Conservation (phyloP, 257 asterid genomes). For the Solanum peruvianum region DNA sequence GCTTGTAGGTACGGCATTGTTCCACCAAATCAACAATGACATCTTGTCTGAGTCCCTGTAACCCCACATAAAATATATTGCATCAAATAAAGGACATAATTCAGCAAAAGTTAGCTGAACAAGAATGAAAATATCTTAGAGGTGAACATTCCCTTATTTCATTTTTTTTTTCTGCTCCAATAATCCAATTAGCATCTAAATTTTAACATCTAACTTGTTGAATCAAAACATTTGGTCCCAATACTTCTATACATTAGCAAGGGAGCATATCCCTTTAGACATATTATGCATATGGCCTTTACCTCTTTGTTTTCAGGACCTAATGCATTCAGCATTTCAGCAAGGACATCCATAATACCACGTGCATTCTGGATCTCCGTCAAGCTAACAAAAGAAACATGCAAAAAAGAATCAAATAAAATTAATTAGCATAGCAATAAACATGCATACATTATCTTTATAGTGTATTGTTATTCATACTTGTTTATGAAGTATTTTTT, state of each 20-base stretch:
- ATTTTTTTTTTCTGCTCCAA: neutral
- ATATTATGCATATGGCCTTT: neutral
- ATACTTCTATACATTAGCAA: neutral
- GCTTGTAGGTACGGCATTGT: slow-evolving; percentile 8
- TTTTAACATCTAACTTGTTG: neutral
- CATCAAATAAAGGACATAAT: neutral
- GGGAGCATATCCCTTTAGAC: neutral
- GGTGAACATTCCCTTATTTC: neutral
- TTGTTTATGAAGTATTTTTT: neutral
- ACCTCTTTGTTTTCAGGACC: slow-evolving; percentile 94
- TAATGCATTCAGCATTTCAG: slow-evolving; percentile 43
- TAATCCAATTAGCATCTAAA: neutral
- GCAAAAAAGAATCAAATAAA: neutral
- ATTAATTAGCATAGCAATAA: slow-evolving; percentile 2
- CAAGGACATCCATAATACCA: slow-evolving; percentile 22
- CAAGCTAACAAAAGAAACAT: slow-evolving; percentile 39
- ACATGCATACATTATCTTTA: neutral
- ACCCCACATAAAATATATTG: slow-evolving; percentile 5
- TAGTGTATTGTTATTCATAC: neutral
- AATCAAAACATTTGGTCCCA: neutral
- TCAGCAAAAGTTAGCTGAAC: neutral
- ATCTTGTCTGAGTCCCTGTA: slow-evolving; percentile 53
- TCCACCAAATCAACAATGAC: slow-evolving; percentile 8
- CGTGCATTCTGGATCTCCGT: slow-evolving; percentile 94
- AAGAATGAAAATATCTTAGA: neutral